Percentiles rank a stretch among this genome's conserved stretches.
Conservation (phyloP, 73 alveolate genomes). For the Breviolum minutum region DNA sequence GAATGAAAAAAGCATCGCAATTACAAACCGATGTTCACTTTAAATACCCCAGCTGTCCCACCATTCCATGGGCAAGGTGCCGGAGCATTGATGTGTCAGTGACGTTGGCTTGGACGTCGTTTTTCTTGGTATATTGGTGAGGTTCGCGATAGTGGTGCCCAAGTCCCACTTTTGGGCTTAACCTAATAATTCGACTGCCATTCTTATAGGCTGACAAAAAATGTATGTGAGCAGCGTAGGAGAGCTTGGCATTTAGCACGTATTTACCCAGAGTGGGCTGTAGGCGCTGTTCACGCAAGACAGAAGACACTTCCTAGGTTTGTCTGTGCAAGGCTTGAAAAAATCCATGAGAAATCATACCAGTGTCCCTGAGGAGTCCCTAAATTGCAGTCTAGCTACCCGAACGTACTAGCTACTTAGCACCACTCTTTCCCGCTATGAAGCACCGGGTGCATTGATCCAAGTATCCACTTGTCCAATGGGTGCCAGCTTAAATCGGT, state of each 20-base stretch:
- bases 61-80: background rate
- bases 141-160: background rate
- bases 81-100: background rate
- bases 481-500: background rate
- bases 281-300: background rate
- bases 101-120: background rate
- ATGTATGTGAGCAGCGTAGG: background rate
- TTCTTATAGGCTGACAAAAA: background rate
- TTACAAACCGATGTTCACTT: too few relatives aligned
- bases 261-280: background rate
- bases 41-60: too few relatives aligned
- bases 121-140: background rate
- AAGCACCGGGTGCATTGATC: background rate
- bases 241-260: background rate
- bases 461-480: background rate
- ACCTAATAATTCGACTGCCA: background rate
- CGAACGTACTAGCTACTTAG: background rate
- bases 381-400: background rate
- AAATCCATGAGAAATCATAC: background rate
- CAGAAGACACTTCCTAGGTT: background rate
- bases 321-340: background rate
- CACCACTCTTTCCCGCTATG: background rate
- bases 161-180: background rate
- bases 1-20: too few relatives aligned
- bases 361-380: background rate